phyloP scores from a whole-genome alignment of 2,329 filamentous ascomycete genomes.

The Colletotrichum tropicale region DNA sequence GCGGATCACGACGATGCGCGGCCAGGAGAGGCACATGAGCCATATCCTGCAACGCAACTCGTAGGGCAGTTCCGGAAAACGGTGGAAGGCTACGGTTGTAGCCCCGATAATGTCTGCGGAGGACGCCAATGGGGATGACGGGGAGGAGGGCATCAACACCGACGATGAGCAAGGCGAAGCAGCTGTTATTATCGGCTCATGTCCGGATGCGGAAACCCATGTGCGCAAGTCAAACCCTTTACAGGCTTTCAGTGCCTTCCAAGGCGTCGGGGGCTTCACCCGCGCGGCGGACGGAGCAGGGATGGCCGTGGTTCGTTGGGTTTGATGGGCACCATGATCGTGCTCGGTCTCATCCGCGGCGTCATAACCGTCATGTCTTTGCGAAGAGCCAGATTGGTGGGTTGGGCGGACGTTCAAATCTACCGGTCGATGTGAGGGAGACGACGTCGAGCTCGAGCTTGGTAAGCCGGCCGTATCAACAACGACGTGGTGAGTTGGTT shows the following conservation, averaged over 20 bases:
- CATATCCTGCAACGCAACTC: constrained; percentile 23
- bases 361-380: not conserved
- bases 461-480: not conserved
- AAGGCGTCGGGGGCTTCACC: not conserved
- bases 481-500: not conserved
- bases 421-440: not conserved
- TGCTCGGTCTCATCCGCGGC: not conserved
- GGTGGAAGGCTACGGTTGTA: not conserved
- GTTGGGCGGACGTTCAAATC: not conserved
- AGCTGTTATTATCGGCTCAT: not conserved
- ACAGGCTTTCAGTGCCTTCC: not conserved
- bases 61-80: constrained; percentile 19
- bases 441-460: not conserved
- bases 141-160: not conserved
- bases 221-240: constrained; percentile 16
- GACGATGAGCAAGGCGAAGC: not conserved
- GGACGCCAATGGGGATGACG: not conserved
- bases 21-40: constrained; percentile 18
- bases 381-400: not conserved
- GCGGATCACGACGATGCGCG: constrained; percentile 19
- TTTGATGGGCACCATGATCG: not conserved
- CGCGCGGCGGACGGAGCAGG: not conserved
- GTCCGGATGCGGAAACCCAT: constrained; percentile 1
- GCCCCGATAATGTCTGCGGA: not conserved
- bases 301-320: not conserved